Evolutionary conservation across 2,329 filamentous ascomycete species (phyloP).

Genomic region (Diaporthe sp.): DNA sequence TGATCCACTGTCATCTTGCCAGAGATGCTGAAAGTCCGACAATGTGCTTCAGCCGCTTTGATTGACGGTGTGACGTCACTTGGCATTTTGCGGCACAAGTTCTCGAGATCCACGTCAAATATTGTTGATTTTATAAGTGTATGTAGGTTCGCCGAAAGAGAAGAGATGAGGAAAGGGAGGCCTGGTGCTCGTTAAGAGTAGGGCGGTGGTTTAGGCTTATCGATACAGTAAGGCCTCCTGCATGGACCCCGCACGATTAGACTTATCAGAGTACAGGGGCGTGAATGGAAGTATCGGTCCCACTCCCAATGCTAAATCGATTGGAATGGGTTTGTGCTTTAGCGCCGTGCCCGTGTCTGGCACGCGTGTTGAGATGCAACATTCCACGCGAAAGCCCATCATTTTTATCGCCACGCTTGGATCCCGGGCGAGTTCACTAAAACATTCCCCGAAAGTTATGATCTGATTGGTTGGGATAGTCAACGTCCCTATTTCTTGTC

Average conservation of each 20-base stretch:
- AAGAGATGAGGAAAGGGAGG: conserved; percentile 2
- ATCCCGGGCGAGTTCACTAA: no score
- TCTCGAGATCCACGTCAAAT: not conserved
- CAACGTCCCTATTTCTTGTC: no score
- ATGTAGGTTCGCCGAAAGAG: not conserved
- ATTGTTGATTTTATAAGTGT: not conserved
- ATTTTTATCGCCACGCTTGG: no score
- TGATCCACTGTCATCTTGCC: not conserved
- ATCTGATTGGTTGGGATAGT: no score
- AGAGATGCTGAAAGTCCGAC: not conserved
- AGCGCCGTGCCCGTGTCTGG: no score
- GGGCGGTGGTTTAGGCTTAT: not conserved
- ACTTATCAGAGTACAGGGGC: not conserved
- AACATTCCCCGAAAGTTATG: no score
- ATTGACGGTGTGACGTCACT: not conserved
- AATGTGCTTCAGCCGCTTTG: not conserved
- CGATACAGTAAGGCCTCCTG: not conserved
- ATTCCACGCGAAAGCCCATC: no score
- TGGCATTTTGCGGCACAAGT: not conserved
- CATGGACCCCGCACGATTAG: not conserved
- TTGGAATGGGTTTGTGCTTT: no score
- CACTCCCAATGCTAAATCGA: no score
- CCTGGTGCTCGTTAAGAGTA: not conserved
- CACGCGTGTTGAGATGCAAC: no score
- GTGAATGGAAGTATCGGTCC: no score